phyloP scores from a whole-genome alignment of 108 stramenopile species.

The Skeletonema menzelii region DNA sequence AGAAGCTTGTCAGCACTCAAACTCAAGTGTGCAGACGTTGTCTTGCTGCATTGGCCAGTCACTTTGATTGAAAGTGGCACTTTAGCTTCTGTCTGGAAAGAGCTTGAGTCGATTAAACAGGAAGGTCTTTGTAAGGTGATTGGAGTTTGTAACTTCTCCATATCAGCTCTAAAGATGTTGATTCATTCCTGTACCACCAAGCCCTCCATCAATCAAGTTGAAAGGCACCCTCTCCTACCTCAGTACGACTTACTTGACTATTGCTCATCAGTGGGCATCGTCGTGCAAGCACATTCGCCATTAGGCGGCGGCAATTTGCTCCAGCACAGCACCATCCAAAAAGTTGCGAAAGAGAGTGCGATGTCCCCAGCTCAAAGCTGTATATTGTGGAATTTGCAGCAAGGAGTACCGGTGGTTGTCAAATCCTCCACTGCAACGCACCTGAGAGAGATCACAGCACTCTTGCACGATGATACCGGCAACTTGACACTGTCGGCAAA shows the following conservation, averaged over 20 bases:
- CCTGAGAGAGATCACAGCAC: constrained; percentile 34
- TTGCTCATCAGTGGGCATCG: constrained; percentile 63
- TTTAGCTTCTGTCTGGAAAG: constrained; percentile 66
- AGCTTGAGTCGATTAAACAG: constrained; percentile 63
- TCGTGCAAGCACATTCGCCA: constrained; percentile 64
- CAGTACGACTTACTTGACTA: constrained; percentile 66
- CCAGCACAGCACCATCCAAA: constrained; percentile 19
- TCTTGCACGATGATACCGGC: constrained; percentile 5
- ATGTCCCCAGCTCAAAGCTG: constrained; percentile 65
- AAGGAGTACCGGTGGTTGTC: constrained; percentile 61
- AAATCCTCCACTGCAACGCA: constrained; percentile 56
- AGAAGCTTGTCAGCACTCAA: constrained; percentile 47
- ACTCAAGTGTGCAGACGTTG: constrained; percentile 51
- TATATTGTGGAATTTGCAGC: constrained; percentile 74
- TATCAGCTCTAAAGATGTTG: constrained; percentile 51
- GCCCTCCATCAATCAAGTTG: constrained; percentile 83
- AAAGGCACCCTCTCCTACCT: constrained; percentile 77
- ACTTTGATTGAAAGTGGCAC: constrained; percentile 60
- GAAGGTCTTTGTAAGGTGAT: constrained; percentile 53
- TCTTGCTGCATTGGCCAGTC: constrained; percentile 84
- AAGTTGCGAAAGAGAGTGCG: constrained; percentile 31
- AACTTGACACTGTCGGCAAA: constrained; percentile 27
- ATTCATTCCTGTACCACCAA: constrained; percentile 46
- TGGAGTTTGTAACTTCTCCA: constrained; percentile 83
- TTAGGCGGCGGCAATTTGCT: constrained; percentile 54